Conservation (phyloP, 371 early-diverging fungal species). For the Mucor lusitanicus region DNA sequence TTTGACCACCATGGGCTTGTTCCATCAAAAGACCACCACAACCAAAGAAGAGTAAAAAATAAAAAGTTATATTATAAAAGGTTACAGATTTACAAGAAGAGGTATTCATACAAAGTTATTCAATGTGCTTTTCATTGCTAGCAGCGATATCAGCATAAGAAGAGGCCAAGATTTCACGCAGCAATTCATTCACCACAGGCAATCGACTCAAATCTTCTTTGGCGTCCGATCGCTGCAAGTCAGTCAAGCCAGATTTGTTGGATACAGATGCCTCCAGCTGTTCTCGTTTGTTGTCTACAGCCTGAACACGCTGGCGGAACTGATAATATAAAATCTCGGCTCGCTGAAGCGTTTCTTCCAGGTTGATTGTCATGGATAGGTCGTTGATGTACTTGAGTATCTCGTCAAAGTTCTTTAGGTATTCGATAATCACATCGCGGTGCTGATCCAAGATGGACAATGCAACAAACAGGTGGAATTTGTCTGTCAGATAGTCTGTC, state of each 20-base stretch:
- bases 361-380: constrained; percentile 72
- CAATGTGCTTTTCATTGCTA: constrained; percentile 1
- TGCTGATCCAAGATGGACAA: constrained; percentile 85
- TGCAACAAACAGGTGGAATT: constrained; percentile 89
- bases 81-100: neutral
- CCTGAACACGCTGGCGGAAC: constrained; percentile 58
- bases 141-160: constrained; percentile 13
- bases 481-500: constrained; percentile 79
- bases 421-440: constrained; percentile 77
- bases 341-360: constrained; percentile 76
- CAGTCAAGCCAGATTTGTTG: neutral
- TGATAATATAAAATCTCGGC: constrained; percentile 82
- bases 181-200: constrained; percentile 11
- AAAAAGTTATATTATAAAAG: neutral
- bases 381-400: constrained; percentile 94
- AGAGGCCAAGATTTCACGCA: constrained; percentile 8
- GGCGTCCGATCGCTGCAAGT: neutral
- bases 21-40: neutral
- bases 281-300: constrained; percentile 33
- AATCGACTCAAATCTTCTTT: constrained; percentile 11
- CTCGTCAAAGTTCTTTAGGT: constrained; percentile 85
- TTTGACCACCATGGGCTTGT: neutral
- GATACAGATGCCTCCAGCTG: neutral
- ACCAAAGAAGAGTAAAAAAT: neutral
- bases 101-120: neutral